Conservation (phyloP, 768 basidiomycete species). For the Psilocybe cubensis region DNA sequence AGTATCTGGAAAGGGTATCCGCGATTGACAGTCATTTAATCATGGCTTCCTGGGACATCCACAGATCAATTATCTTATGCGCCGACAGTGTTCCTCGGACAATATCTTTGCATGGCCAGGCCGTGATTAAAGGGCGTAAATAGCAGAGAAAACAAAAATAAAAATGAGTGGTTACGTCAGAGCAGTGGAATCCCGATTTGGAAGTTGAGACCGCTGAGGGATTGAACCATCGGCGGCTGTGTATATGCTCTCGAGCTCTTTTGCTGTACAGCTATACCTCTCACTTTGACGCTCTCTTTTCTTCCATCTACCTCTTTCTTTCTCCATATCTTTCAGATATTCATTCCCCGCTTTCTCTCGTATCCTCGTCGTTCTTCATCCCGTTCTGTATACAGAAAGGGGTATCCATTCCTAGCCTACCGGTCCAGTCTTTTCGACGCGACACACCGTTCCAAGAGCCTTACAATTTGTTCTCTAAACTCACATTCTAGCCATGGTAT, state of each 20-base stretch:
- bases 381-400: constrained; percentile 12
- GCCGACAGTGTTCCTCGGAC: no score
- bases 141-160: background rate
- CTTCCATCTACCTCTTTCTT: constrained; percentile 6
- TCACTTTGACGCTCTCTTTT: constrained; percentile 12
- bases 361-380: constrained; percentile 2
- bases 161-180: background rate
- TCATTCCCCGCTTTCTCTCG: background rate
- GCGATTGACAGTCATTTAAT: background rate
- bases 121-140: no score
- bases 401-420: constrained; percentile 2
- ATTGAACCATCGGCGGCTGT: constrained; percentile 13
- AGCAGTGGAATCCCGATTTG: constrained; percentile 23
- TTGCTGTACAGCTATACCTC: constrained; percentile 18
- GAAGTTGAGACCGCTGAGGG: constrained; percentile 26
- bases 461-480: constrained; percentile 11
- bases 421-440: constrained; percentile 22
- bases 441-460: constrained; percentile 19
- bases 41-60: no score
- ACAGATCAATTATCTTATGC: no score
- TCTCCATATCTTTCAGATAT: constrained; percentile 2
- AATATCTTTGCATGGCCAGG: no score
- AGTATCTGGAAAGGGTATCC: no score
- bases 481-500: constrained; percentile 28
- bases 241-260: constrained; percentile 22